Percentiles rank a stretch among this genome's conserved stretches.
Evolutionary conservation across 805 yeast species (phyloP).

Genomic region (Kodamaea nitidulidarum): DNA sequence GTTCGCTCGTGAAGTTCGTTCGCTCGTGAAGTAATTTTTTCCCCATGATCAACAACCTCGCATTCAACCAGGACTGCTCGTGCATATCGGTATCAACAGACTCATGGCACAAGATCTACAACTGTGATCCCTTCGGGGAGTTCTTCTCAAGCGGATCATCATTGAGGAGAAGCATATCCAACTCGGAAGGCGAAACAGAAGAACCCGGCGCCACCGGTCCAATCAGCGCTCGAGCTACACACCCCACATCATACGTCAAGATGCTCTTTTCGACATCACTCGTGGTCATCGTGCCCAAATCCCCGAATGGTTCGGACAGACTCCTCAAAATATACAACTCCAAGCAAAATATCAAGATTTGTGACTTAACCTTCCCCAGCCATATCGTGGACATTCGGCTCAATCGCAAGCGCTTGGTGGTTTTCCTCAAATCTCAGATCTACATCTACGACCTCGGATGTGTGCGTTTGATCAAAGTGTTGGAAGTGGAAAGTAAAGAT

Average conservation of each 20-base stretch:
- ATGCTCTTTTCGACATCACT: slow-evolving; percentile 41
- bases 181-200: slow-evolving; percentile 1
- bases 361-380: slow-evolving; percentile 85
- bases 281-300: slow-evolving; percentile 37
- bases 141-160: slow-evolving; percentile 25
- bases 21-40: too few relatives aligned
- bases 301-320: slow-evolving; percentile 23
- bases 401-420: slow-evolving; percentile 78
- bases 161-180: slow-evolving; percentile 5
- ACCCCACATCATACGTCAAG: slow-evolving; percentile 31
- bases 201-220: neutral
- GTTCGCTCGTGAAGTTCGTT: too few relatives aligned
- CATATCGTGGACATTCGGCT: slow-evolving; percentile 66
- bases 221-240: neutral
- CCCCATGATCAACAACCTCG: slow-evolving; percentile 29
- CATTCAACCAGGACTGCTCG: slow-evolving; percentile 41
- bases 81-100: slow-evolving; percentile 36
- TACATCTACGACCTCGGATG: slow-evolving; percentile 87
- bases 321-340: slow-evolving; percentile 36
- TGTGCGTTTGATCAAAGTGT: slow-evolving; percentile 62
- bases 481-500: slow-evolving; percentile 22
- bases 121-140: slow-evolving; percentile 46
- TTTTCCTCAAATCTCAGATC: slow-evolving; percentile 67
- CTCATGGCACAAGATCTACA: slow-evolving; percentile 33
- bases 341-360: slow-evolving; percentile 51